Evolutionary conservation across 2,329 filamentous ascomycete genomes (phyloP), one percentile per base, ranked within the genome.

Genomic region (Penicillium freii): DNA sequence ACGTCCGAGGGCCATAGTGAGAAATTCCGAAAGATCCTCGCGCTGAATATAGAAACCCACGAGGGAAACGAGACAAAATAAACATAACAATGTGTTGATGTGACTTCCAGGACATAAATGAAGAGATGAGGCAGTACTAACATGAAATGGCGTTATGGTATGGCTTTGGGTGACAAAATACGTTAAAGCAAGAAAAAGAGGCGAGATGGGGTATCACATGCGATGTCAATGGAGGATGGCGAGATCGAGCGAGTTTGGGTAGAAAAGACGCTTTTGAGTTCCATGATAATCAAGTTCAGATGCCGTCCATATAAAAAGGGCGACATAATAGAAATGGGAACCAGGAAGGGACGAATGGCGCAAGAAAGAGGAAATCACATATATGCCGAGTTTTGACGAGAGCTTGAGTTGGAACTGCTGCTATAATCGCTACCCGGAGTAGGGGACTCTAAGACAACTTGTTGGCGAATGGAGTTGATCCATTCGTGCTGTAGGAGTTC

Each of bases 401-500:
- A 71, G 31, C 57, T 61, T 11, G 70, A 67, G 34, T 55, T 52
- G 13, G 67, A 70, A 51, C 67, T 63, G 59, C 64, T 68, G 23
- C 64, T 62, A 46, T 59, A 61, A 0, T 75, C 73, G 56, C 70
- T 75, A 56, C 62, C 62, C 0, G 75, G 75, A 1, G 75, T 78
- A 13, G 71, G 62, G 27, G 75, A 71, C 47, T 78, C 75, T n/a
- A 78, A 66, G 15, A 79, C 78, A 17, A 81, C 77, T 62, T 80
- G 75, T 55, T 77, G 72, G 49, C 78, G 69, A 59, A 81, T 81
- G 29, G 75, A 79, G 56, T 78, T 75, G 42, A 89, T 88, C 94
- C 94, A 99, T 70, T 96, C 91, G 73, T 97, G 92, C 74, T 96
- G 91, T 56, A 99, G 81, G 58, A 99, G 78, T 74, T 97, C 94